These are phyloP conservation scores for Xylaria sp. DNA, from an alignment of 2,329 filamentous ascomycete species.

Conservation along the genomic window DNA sequence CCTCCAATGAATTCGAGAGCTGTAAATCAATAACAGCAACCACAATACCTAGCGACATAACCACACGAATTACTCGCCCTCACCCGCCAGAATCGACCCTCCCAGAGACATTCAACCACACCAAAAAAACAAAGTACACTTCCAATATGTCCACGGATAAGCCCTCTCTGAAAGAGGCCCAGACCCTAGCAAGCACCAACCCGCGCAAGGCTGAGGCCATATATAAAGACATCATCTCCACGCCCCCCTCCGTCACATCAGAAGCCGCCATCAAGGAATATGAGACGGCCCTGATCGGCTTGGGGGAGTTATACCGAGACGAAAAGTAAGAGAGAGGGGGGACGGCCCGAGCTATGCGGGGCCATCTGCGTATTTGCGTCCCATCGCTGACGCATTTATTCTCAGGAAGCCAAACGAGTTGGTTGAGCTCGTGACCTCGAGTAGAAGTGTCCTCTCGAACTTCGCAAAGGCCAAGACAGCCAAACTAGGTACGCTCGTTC, in stretches of 20 bases:
- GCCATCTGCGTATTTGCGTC: constrained; percentile 8
- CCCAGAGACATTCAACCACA: not conserved
- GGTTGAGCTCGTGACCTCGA: constrained; percentile 88
- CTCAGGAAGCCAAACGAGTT: constrained; percentile 82
- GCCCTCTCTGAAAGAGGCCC: constrained; percentile 79
- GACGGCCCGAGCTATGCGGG: not conserved
- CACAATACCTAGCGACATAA: constrained; percentile 6
- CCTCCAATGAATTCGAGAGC: constrained; percentile 16
- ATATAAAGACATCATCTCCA: constrained; percentile 90
- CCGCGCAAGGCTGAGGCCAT: constrained; percentile 84
- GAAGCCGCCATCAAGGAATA: constrained; percentile 92
- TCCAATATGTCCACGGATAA: constrained; percentile 46
- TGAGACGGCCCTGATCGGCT: constrained; percentile 84
- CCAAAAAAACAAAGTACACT: constrained; percentile 1
- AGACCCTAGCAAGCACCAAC: constrained; percentile 82
- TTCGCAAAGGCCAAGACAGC: constrained; percentile 99
- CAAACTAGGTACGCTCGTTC: constrained; percentile 82
- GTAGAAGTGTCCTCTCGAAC: constrained; percentile 88
- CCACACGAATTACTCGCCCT: not conserved
- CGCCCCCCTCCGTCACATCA: constrained; percentile 81
- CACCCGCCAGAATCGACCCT: not conserved
- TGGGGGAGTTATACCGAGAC: constrained; percentile 94
- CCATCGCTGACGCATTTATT: constrained; percentile 43
- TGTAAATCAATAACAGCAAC: constrained; percentile 8
- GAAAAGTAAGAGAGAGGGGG: constrained; percentile 70